These are phyloP conservation scores for Hibiscus mutabilis DNA, from an alignment of 345 rosid species.

Conservation along the genomic window DNA sequence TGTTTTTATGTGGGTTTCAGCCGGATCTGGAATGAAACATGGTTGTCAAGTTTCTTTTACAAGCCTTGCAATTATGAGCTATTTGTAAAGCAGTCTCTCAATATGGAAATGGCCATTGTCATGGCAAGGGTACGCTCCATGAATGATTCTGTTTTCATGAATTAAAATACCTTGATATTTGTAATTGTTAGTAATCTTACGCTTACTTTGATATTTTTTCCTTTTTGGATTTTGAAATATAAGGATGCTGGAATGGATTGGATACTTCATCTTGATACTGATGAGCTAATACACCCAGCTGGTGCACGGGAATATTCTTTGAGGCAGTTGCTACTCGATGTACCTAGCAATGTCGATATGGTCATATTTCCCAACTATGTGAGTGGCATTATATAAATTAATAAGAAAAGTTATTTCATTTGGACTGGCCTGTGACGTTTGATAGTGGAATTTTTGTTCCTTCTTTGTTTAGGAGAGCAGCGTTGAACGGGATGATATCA, in stretches of 20 bases:
- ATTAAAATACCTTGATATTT: slow-evolving; percentile 10
- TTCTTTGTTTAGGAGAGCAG: slow-evolving; percentile 66
- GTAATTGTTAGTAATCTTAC: slow-evolving; percentile 4
- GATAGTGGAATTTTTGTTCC: neutral
- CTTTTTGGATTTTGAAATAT: slow-evolving; percentile 11
- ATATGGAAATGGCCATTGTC: slow-evolving; percentile 99
- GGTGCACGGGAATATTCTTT: slow-evolving; percentile 87
- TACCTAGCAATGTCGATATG: slow-evolving; percentile 85
- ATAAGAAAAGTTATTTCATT: slow-evolving; percentile 8
- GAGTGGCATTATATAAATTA: slow-evolving; percentile 31
- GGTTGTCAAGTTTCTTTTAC: slow-evolving; percentile 90
- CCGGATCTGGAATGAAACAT: slow-evolving; percentile 97
- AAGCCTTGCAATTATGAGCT: slow-evolving; percentile 96
- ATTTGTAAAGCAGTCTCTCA: slow-evolving; percentile 96
- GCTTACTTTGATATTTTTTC: slow-evolving; percentile 10
- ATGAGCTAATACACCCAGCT: slow-evolving; percentile 87
- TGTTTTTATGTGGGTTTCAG: slow-evolving; percentile 31
- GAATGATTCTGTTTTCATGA: neutral
- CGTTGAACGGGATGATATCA: slow-evolving; percentile 79
- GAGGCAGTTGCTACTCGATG: slow-evolving; percentile 72
- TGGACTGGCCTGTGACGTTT: slow-evolving; percentile 4
- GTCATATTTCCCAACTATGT: slow-evolving; percentile 94
- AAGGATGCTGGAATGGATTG: slow-evolving; percentile 87
- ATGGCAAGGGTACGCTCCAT: slow-evolving; percentile 85
- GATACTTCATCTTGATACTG: slow-evolving; percentile 96